Evolutionary conservation across 768 basidiomycete genomes (phyloP).

Genomic region (Rhodosporidiobolus odoratus): DNA sequence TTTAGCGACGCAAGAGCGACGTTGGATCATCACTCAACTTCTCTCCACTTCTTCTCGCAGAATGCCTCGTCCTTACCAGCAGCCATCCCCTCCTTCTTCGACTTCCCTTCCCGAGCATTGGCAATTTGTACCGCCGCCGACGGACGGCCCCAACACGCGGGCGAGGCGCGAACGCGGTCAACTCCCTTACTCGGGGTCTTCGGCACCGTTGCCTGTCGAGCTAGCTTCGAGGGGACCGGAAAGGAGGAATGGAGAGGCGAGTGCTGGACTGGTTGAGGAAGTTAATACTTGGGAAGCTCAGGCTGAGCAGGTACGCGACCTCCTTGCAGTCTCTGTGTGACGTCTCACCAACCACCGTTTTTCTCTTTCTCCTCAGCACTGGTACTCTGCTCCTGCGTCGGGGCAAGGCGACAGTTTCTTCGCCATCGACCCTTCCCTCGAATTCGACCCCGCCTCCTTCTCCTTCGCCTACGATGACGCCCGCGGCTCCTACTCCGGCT

Average conservation of each 20-base stretch:
- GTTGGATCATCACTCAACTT: not conserved
- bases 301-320: not conserved
- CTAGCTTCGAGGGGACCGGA: not conserved
- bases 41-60: not conserved
- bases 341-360: too few species aligned
- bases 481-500: too few species aligned
- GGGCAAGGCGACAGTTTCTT: not conserved
- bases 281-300: not conserved
- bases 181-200: constrained; percentile 9
- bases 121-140: constrained; percentile 25
- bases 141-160: constrained; percentile 27
- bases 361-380: not conserved
- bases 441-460: constrained; percentile 1
- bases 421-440: constrained; percentile 22
- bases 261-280: not conserved
- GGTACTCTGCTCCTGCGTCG: not conserved
- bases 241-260: not conserved
- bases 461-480: not conserved
- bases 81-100: constrained; percentile 12
- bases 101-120: constrained; percentile 24
- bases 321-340: too few species aligned
- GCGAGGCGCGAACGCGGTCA: not conserved
- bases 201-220: not conserved
- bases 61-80: not conserved
- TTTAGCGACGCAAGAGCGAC: too few species aligned